Conservation (phyloP, 805 yeast genomes). For the Saccharomycopsis synnaedendra region DNA sequence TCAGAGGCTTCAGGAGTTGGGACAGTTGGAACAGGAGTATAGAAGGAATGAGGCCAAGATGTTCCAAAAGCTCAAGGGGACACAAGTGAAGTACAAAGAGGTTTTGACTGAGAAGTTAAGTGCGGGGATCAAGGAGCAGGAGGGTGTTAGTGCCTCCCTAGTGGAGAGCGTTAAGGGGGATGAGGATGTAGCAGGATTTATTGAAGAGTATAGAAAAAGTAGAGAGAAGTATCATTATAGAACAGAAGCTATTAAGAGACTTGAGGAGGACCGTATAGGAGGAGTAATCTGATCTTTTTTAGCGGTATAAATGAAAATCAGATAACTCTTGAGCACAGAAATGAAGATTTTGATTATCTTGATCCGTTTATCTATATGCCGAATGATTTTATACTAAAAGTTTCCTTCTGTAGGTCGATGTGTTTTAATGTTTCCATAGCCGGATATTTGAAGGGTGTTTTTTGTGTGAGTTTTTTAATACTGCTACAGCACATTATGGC, state of each 20-base stretch:
- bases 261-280: conserved; percentile 10
- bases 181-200: conserved; percentile 3
- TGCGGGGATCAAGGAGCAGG: conserved; percentile 1
- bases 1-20: background rate
- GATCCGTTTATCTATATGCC: no score
- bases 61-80: conserved; percentile 2
- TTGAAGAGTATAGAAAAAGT: conserved; percentile 1
- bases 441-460: no score
- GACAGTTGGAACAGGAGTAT: conserved; percentile 3
- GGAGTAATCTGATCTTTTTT: conserved; percentile 5
- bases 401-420: no score
- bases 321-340: no score
- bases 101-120: conserved; percentile 4
- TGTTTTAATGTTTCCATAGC: background rate
- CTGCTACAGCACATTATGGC: no score
- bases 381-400: no score
- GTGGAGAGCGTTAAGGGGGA: conserved; percentile 1
- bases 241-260: conserved; percentile 5
- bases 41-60: conserved; percentile 2
- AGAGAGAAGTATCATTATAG: conserved; percentile 3
- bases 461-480: no score
- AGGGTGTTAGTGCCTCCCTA: conserved; percentile 4
- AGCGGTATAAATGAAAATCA: no score
- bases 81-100: conserved; percentile 12
- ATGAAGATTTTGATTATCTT: no score